Conservation (phyloP, 768 basidiomycete genomes). For the Suillus spraguei region DNA sequence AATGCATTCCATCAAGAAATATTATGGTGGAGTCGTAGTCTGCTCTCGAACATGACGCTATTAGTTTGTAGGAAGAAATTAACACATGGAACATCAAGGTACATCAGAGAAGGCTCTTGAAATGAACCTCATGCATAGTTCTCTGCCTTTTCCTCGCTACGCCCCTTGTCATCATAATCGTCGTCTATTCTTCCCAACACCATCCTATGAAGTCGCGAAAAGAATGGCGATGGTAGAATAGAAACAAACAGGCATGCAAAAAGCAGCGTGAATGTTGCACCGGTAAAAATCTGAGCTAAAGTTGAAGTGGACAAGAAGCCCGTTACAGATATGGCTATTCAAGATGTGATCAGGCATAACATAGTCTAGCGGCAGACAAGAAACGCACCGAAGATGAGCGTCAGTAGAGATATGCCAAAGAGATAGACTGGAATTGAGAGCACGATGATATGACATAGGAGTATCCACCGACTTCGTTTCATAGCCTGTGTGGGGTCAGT, state of each 20-base stretch:
- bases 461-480: conserved; percentile 1
- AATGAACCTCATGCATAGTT: background rate
- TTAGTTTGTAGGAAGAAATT: background rate
- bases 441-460: conserved; percentile 2
- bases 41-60: background rate
- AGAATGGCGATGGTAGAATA: conserved; percentile 1
- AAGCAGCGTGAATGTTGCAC: background rate
- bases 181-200: background rate
- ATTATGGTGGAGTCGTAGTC: background rate
- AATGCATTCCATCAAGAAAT: background rate
- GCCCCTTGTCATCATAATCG: background rate
- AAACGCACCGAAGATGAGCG: conserved; percentile 1
- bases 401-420: background rate
- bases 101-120: background rate
- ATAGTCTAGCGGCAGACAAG: background rate
- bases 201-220: background rate
- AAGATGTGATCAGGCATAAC: background rate
- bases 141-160: background rate
- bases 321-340: background rate
- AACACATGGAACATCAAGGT: background rate
- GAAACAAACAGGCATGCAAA: background rate
- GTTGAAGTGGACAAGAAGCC: conserved; percentile 1
- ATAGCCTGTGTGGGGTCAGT: background rate
- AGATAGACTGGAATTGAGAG: background rate
- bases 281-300: conserved; percentile 2